A percentile compares a stretch with the other conserved stretches of the same genome.
Evolutionary conservation across 2,329 filamentous ascomycete species (phyloP).

Genomic region (Emergomyces pasteurianus): DNA sequence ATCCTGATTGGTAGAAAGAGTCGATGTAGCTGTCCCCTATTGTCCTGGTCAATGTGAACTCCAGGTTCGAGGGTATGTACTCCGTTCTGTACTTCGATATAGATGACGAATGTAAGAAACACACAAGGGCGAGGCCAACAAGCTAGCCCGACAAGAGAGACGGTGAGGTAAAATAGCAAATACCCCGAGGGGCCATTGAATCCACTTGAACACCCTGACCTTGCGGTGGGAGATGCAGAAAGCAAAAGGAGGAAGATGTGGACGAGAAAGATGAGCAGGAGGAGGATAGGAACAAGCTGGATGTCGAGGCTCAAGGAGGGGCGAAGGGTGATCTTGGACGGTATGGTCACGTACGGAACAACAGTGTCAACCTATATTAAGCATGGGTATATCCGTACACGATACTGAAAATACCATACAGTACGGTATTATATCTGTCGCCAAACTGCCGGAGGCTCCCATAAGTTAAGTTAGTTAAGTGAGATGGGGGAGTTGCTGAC

Average conservation of each 20-base stretch:
- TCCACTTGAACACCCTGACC: not conserved
- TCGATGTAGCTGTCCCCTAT: not conserved
- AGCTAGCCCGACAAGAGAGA: constrained; percentile 11
- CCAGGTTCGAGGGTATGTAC: not conserved
- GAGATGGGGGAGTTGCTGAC: too few species aligned
- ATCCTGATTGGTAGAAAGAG: not conserved
- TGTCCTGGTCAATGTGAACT: not conserved
- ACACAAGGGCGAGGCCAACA: constrained; percentile 18
- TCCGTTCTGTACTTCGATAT: not conserved
- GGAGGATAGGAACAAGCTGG: not conserved
- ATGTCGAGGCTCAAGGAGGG: too few species aligned
- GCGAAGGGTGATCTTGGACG: not conserved
- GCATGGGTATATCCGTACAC: not conserved
- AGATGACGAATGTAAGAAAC: not conserved
- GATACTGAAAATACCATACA: not conserved
- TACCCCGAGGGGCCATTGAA: not conserved
- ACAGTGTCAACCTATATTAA: not conserved
- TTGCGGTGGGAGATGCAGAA: not conserved
- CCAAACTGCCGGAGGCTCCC: too few species aligned
- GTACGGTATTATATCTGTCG: not conserved
- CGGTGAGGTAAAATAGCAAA: constrained; percentile 9
- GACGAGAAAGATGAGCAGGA: not conserved
- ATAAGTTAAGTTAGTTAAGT: too few species aligned
- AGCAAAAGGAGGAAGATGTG: not conserved
- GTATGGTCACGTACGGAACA: not conserved